A percentile compares a stretch with the other conserved stretches of the same genome.
Evolutionary conservation across 78 protist genomes (phyloP).

Genomic region (Emiliania huxleyi): DNA sequence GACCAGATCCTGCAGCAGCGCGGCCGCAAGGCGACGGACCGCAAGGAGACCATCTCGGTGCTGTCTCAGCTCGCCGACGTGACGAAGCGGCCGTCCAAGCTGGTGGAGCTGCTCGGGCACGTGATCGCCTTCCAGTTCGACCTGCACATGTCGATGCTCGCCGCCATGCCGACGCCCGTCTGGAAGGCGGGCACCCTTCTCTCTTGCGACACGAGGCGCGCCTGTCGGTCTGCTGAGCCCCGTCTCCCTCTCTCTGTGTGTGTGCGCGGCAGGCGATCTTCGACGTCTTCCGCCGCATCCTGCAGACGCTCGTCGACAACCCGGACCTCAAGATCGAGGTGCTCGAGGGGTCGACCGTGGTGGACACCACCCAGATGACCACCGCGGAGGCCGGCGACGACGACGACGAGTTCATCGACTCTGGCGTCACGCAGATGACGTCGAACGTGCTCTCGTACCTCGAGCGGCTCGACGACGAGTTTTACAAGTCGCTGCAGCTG

Average conservation of each 20-base stretch:
- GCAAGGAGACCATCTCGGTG: neutral
- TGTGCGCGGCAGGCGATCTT: no score
- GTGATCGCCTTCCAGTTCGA: neutral
- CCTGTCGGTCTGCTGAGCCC: no score
- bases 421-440: neutral
- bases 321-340: neutral
- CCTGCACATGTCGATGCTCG: neutral
- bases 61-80: neutral
- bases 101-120: neutral
- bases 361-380: neutral
- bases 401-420: neutral
- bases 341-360: neutral
- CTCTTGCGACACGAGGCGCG: no score
- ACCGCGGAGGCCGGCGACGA: neutral
- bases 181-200: no score
- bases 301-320: neutral
- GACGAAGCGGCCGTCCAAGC: neutral
- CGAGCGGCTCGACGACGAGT: slow-evolving; percentile 88
- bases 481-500: slow-evolving; percentile 69
- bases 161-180: neutral
- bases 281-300: neutral
- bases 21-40: slow-evolving; percentile 14
- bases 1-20: neutral
- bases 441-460: slow-evolving; percentile 45
- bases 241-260: no score